Conservation (phyloP, 257 asterid species). For the Rehmannia glutinosa region DNA sequence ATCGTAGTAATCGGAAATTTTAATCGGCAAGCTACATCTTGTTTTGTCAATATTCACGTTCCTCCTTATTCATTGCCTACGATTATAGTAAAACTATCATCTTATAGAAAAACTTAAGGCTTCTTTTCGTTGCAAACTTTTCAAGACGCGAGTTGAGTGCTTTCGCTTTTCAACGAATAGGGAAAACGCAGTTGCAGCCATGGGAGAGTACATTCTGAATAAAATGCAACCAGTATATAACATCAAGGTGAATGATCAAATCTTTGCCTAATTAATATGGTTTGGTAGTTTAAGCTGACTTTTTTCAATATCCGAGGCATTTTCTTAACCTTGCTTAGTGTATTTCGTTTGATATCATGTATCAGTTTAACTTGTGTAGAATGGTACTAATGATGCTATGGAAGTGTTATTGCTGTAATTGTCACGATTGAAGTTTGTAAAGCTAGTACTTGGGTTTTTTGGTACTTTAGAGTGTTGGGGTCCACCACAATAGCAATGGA, state of each 20-base stretch:
- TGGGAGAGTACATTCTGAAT: conserved; percentile 71
- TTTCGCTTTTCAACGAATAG: conserved; percentile 20
- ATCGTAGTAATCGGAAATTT: conserved; percentile 46
- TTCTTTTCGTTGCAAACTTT: neutral
- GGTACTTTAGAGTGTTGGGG: neutral
- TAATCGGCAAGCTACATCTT: conserved; percentile 64
- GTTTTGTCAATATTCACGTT: conserved; percentile 32
- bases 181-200: conserved; percentile 75
- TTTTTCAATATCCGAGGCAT: too few species aligned
- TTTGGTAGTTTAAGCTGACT: neutral
- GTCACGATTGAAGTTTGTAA: neutral
- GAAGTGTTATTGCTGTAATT: neutral
- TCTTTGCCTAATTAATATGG: neutral
- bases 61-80: neutral
- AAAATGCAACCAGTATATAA: conserved; percentile 68
- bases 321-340: too few species aligned
- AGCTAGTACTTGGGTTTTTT: neutral
- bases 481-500: too few species aligned
- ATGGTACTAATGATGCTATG: neutral
- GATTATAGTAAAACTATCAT: neutral
- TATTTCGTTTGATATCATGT: too few species aligned
- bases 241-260: conserved; percentile 50
- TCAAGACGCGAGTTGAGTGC: neutral
- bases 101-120: neutral
- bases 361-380: neutral